phyloP scores from a whole-genome alignment of 1,139 yeast species.

The Nadsonia starkeyi-henricii region DNA sequence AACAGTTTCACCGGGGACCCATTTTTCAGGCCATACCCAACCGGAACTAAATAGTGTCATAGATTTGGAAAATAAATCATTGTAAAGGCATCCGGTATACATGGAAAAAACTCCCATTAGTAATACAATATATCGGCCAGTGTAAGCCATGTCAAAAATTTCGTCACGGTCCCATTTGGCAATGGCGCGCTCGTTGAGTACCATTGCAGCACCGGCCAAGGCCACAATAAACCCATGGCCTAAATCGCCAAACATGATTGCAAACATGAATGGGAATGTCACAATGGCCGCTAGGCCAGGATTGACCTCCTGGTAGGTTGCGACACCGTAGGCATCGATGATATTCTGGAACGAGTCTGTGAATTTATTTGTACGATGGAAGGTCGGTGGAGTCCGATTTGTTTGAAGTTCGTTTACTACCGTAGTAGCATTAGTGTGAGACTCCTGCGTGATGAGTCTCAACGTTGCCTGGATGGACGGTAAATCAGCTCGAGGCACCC shows the following conservation, averaged over 20 bases:
- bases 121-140: slow-evolving; percentile 78
- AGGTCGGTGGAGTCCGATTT: slow-evolving; percentile 84
- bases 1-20: slow-evolving; percentile 47
- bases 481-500: slow-evolving; percentile 62
- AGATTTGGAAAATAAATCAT: slow-evolving; percentile 82
- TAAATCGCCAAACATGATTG: slow-evolving; percentile 96
- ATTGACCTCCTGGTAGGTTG: slow-evolving; percentile 87
- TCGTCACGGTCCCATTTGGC: slow-evolving; percentile 68
- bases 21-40: slow-evolving; percentile 80
- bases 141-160: slow-evolving; percentile 89
- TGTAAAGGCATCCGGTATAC: slow-evolving; percentile 86
- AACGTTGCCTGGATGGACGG: slow-evolving; percentile 32
- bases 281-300: slow-evolving; percentile 92
- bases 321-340: slow-evolving; percentile 90
- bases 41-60: slow-evolving; percentile 78
- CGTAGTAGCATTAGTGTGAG: slow-evolving; percentile 50
- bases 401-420: slow-evolving; percentile 73
- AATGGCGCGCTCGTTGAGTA: slow-evolving; percentile 52
- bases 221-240: slow-evolving; percentile 86
- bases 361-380: slow-evolving; percentile 79
- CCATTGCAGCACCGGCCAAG: slow-evolving; percentile 56
- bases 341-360: slow-evolving; percentile 85
- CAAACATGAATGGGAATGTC: slow-evolving; percentile 97
- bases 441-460: slow-evolving; percentile 42
- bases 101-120: slow-evolving; percentile 90